Evolutionary conservation across 23 red algal species (phyloP), one percentile per base, ranked within the genome.

Genomic region (Pyropia yezoensis): DNA sequence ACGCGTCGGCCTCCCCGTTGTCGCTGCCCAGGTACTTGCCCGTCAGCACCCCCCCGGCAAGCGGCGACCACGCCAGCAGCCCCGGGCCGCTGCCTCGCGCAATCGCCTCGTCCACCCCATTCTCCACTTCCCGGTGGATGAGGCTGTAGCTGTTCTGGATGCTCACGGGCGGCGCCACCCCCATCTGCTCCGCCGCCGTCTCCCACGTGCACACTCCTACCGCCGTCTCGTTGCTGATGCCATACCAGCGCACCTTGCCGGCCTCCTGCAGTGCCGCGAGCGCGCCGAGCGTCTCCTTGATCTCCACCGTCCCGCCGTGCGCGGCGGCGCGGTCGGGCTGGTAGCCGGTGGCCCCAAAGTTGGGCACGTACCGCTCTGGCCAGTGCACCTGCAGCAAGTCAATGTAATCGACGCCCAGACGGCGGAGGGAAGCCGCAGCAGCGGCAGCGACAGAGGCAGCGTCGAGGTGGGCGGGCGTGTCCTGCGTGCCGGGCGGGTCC

Each of bases 301-400:
- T 66, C 14, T 63, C 18, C 6, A 88, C 75, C 39, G 39, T 47
- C 39, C 39, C 39, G 11, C 39, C 39, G 39, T 47, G 39, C 39
- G 39, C 39, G 22, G 66, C 59, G 20, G 71, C 66, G 27, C 55
- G 21, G 52, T 81, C 91, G 55, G 66, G 34, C 55, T 88, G 83
- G 59, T 85, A 96, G 12, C 69, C 91, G 47, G 70, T 57, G 17
- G 57, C 65, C 22, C 86, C 84, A 52, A 96, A 96, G 52, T 89
- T 47, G 22, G 91, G 91, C 62, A 89, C 91, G 69, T 83, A 88
- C n/a, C 91, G 59, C 49, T 87, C 91, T 14, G 91, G 91, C 91
- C 91, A 96, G 62, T 96, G 91, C 45, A 96, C 75, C 67, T 96
- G 84, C 34, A 88, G 61, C 61, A 96, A 65, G 72, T 96, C 91